These are phyloP conservation scores for Paecilomyces sp. DNA, from an alignment of 2,329 filamentous ascomycete genomes.

Conservation along the genomic window DNA sequence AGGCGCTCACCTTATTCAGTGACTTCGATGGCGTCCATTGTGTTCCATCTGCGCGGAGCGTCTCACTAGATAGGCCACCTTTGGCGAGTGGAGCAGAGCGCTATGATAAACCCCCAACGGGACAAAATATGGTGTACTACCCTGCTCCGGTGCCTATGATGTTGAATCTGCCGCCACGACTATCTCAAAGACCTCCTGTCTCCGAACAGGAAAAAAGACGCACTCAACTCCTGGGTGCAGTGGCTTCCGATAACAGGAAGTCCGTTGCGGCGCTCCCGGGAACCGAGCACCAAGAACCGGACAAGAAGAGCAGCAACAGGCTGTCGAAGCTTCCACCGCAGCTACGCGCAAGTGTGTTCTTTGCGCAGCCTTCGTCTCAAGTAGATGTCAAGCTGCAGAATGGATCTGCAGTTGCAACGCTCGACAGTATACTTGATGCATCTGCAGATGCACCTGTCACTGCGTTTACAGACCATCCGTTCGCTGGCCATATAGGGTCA, in stretches of 20 bases:
- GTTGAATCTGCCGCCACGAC: slow-evolving; percentile 81
- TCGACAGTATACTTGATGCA: slow-evolving; percentile 88
- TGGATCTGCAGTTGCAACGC: slow-evolving; percentile 77
- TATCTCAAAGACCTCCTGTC: slow-evolving; percentile 66
- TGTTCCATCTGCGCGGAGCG: slow-evolving; percentile 22
- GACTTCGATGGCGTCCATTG: slow-evolving; percentile 47
- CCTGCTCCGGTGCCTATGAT: slow-evolving; percentile 89
- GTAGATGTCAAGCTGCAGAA: slow-evolving; percentile 55
- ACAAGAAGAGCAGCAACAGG: slow-evolving; percentile 14
- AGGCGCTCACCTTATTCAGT: slow-evolving; percentile 36
- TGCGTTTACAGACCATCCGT: slow-evolving; percentile 85
- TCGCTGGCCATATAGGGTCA: slow-evolving; percentile 65
- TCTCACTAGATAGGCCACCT: slow-evolving; percentile 33
- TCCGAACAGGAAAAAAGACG: slow-evolving; percentile 61
- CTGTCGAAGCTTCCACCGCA: slow-evolving; percentile 65
- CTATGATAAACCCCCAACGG: slow-evolving; percentile 44
- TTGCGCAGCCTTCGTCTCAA: slow-evolving; percentile 59
- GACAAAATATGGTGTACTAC: slow-evolving; percentile 85
- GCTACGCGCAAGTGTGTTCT: slow-evolving; percentile 83
- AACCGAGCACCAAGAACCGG: slow-evolving; percentile 13
- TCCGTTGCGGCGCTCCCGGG: slow-evolving; percentile 42
- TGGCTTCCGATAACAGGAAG: slow-evolving; percentile 49
- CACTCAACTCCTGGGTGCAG: slow-evolving; percentile 63
- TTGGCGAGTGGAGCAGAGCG: slow-evolving; percentile 30
- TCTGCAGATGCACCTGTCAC: slow-evolving; percentile 80